These are phyloP conservation scores for Neofusicoccum ribis DNA, from an alignment of 2,329 filamentous ascomycete genomes.

Conservation along the genomic window DNA sequence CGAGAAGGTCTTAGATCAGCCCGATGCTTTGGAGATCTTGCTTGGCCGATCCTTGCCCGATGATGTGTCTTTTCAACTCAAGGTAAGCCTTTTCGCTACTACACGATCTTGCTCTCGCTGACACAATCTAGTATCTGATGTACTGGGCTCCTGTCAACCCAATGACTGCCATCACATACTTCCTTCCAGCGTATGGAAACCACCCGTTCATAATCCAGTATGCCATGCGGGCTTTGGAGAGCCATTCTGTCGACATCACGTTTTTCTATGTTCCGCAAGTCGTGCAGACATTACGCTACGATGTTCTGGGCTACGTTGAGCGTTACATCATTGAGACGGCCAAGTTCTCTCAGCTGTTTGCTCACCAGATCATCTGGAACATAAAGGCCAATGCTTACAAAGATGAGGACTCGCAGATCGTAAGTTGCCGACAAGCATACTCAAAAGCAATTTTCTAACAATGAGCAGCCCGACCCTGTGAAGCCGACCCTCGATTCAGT, in stretches of 20 bases:
- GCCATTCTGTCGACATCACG: constrained; percentile 91
- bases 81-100: constrained; percentile 34
- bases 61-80: constrained; percentile 82
- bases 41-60: constrained; percentile 73
- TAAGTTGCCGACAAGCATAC: constrained; percentile 46
- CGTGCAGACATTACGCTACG: constrained; percentile 91
- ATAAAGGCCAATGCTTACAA: constrained; percentile 99
- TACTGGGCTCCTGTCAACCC: constrained; percentile 94
- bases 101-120: no score
- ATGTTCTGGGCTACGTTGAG: constrained; percentile 90
- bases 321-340: constrained; percentile 96
- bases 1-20: constrained; percentile 75
- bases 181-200: constrained; percentile 85
- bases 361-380: constrained; percentile 99
- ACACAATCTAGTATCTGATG: constrained; percentile 64
- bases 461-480: constrained; percentile 74
- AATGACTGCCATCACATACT: constrained; percentile 88
- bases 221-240: constrained; percentile 91
- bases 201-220: constrained; percentile 95
- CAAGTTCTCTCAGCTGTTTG: constrained; percentile 96
- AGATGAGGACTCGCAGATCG: constrained; percentile 85
- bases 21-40: constrained; percentile 80
- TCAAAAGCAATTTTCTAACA: constrained; percentile 13
- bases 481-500: constrained; percentile 93
- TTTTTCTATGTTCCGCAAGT: constrained; percentile 99